Percentiles rank a stretch among this genome's conserved stretches.
phyloP scores from a whole-genome alignment of 1,284 basidiomycete species.

The Pterula multifida region DNA sequence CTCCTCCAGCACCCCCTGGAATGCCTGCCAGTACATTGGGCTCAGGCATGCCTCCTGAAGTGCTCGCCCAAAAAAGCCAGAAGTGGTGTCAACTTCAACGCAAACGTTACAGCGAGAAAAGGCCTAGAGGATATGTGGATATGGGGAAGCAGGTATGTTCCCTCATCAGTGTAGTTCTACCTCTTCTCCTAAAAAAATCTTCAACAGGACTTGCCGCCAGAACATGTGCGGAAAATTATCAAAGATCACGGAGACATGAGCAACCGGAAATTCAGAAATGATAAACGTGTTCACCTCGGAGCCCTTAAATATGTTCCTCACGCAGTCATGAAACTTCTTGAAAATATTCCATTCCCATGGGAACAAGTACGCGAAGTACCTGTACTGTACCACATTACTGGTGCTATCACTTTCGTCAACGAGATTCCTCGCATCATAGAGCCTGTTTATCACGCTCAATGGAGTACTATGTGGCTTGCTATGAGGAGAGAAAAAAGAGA shows the following conservation, averaged over 20 bases:
- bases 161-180: conserved; percentile 12
- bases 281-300: conserved; percentile 97
- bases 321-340: conserved; percentile 97
- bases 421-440: conserved; percentile 95
- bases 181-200: conserved; percentile 5
- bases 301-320: conserved; percentile 99
- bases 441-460: conserved; percentile 97
- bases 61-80: conserved; percentile 75
- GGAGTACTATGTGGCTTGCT: conserved; percentile 99
- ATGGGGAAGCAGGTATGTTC: conserved; percentile 77
- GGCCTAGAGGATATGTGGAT: conserved; percentile 53
- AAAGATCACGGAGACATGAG: conserved; percentile 98
- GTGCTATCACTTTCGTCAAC: conserved; percentile 99
- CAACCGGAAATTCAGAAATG: conserved; percentile 92
- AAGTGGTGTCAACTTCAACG: conserved; percentile 93
- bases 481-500: conserved; percentile 99
- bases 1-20: conserved; percentile 42
- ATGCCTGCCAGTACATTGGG: conserved; percentile 32
- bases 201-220: conserved; percentile 69
- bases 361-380: conserved; percentile 98
- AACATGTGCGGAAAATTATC: conserved; percentile 96
- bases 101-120: conserved; percentile 17
- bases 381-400: conserved; percentile 97
- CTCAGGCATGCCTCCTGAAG: conserved; percentile 63
- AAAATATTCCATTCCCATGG: conserved; percentile 99